Conservation (phyloP, 768 basidiomycete species). For the Suillus occidentalis region DNA sequence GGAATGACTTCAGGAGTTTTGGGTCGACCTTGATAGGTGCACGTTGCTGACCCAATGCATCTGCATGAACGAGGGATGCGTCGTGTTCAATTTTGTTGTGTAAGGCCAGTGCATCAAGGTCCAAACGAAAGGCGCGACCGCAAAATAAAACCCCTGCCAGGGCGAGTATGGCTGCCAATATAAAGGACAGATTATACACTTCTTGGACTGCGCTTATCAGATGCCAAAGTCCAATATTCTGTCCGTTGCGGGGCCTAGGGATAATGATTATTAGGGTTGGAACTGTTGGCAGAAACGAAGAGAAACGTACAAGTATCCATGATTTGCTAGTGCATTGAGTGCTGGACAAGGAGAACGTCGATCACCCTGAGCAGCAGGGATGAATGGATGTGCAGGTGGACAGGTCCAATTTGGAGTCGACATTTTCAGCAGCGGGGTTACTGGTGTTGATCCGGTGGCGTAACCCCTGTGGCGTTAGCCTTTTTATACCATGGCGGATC, state of each 20-base stretch:
- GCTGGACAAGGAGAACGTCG: constrained; percentile 73
- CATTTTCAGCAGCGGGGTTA: constrained; percentile 19
- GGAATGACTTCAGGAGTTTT: constrained; percentile 35
- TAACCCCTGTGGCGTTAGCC: constrained; percentile 21
- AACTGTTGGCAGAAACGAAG: background rate
- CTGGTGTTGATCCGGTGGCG: constrained; percentile 6
- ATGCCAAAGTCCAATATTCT: constrained; percentile 45
- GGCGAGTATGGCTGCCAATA: constrained; percentile 56
- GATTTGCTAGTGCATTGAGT: constrained; percentile 72
- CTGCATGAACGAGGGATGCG: constrained; percentile 58
- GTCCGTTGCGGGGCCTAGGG: constrained; percentile 52
- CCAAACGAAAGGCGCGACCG: constrained; percentile 40
- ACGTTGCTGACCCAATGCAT: constrained; percentile 37
- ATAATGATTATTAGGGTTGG: background rate
- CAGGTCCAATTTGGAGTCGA: constrained; percentile 19
- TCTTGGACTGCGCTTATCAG: constrained; percentile 48
- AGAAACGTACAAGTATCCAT: constrained; percentile 66
- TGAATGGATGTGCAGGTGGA: constrained; percentile 18
- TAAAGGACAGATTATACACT: constrained; percentile 63
- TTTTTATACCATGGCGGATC: constrained; percentile 12
- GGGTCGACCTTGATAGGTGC: constrained; percentile 43
- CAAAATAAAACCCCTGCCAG: constrained; percentile 47
- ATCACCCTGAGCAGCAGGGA: constrained; percentile 36
- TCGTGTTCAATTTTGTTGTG: constrained; percentile 69
- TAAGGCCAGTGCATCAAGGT: constrained; percentile 52